phyloP scores from a whole-genome alignment of 2,329 filamentous ascomycete species.

The Aureobasidium sp. region DNA sequence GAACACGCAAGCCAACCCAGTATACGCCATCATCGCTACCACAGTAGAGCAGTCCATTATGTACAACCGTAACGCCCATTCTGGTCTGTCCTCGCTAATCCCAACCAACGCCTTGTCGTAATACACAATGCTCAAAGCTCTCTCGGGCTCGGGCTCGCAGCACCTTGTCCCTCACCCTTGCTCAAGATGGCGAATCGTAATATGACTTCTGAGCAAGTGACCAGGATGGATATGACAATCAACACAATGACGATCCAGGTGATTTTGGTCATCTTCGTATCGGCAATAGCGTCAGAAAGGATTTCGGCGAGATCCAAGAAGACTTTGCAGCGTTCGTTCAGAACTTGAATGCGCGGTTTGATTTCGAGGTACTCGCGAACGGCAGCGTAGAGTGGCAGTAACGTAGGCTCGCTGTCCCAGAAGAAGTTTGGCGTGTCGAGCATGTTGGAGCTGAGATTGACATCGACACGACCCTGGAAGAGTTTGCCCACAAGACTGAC shows the following conservation, averaged over 20 bases:
- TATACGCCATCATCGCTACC: not conserved
- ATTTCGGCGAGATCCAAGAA: slow-evolving; percentile 96
- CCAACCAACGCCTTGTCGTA: not conserved
- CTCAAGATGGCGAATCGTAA: slow-evolving; percentile 70
- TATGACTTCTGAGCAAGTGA: slow-evolving; percentile 83
- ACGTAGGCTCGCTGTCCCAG: slow-evolving; percentile 93
- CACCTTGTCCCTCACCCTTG: slow-evolving; percentile 8
- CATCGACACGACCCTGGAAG: slow-evolving; percentile 91
- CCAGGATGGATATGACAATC: slow-evolving; percentile 81
- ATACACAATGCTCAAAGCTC: slow-evolving; percentile 4
- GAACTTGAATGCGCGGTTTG: slow-evolving; percentile 86
- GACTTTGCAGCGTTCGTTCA: slow-evolving; percentile 93
- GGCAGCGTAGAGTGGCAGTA: slow-evolving; percentile 88
- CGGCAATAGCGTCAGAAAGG: slow-evolving; percentile 79
- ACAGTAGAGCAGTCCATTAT: not conserved
- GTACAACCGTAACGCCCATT: not conserved
- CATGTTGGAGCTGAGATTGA: slow-evolving; percentile 94
- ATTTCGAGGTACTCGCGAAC: slow-evolving; percentile 98
- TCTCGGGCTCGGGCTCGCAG: not conserved
- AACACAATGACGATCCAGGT: slow-evolving; percentile 98
- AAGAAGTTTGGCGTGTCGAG: slow-evolving; percentile 96
- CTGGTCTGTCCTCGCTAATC: not conserved
- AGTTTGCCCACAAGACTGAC: slow-evolving; percentile 82
- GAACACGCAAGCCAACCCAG: not conserved
- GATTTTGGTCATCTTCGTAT: slow-evolving; percentile 90